These are phyloP conservation scores for Daldinia grandis DNA, from an alignment of 495 filamentous ascomycete genomes.

Conservation along the genomic window DNA sequence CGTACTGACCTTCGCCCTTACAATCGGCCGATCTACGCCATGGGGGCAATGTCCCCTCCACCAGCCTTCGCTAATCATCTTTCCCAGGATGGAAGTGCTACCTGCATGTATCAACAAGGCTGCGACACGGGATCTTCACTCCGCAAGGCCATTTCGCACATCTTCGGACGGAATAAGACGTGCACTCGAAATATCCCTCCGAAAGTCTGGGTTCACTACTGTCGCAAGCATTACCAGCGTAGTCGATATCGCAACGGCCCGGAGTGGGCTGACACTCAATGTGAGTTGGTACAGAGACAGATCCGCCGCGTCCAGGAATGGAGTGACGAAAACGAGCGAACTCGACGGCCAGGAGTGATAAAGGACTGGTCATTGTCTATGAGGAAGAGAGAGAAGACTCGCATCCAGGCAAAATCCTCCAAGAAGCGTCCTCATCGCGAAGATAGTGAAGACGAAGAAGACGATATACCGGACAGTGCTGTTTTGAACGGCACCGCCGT, in stretches of 20 bases:
- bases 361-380: slow-evolving; percentile 58
- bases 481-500: slow-evolving; percentile 49
- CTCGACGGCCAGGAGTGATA: slow-evolving; percentile 54
- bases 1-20: slow-evolving; percentile 3
- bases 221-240: slow-evolving; percentile 88
- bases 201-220: slow-evolving; percentile 73
- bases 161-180: slow-evolving; percentile 89
- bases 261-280: slow-evolving; percentile 68
- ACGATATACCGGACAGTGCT: slow-evolving; percentile 25
- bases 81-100: slow-evolving; percentile 39
- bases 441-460: slow-evolving; percentile 45
- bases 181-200: slow-evolving; percentile 73
- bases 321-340: slow-evolving; percentile 54
- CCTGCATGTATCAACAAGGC: slow-evolving; percentile 45
- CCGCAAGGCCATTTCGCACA: slow-evolving; percentile 82
- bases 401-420: slow-evolving; percentile 47
- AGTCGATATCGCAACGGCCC: slow-evolving; percentile 68
- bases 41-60: slow-evolving; percentile 34
- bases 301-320: slow-evolving; percentile 67
- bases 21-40: slow-evolving; percentile 21
- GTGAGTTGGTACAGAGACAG: slow-evolving; percentile 65
- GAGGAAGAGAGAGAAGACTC: slow-evolving; percentile 63
- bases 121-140: slow-evolving; percentile 62
- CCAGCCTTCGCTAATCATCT: slow-evolving; percentile 20
- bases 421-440: slow-evolving; percentile 41